These are phyloP conservation scores for Macrophomina phaseolina DNA, from an alignment of 2,329 filamentous ascomycete genomes.

Conservation along the genomic window DNA sequence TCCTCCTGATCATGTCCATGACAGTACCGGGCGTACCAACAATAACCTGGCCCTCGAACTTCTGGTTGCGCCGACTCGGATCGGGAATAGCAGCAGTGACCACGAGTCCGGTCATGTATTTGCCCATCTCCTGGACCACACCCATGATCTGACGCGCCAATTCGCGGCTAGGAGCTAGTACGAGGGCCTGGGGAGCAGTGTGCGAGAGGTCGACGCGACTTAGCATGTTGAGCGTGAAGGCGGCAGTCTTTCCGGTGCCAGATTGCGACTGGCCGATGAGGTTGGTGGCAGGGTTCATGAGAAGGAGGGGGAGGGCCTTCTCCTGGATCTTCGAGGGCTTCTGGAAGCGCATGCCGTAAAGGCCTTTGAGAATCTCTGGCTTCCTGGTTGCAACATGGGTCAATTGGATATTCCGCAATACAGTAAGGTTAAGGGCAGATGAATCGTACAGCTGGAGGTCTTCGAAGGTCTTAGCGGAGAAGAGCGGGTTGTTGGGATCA, in stretches of 20 bases:
- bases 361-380: conserved; percentile 69
- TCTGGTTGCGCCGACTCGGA: conserved; percentile 69
- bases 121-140: conserved; percentile 82
- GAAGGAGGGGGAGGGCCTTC: conserved; percentile 86
- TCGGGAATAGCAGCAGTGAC: conserved; percentile 86
- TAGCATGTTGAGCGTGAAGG: conserved; percentile 91
- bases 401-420: conserved; percentile 6
- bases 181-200: conserved; percentile 80
- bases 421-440: not conserved
- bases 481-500: conserved; percentile 85
- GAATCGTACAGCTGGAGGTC: conserved; percentile 80
- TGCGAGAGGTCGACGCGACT: conserved; percentile 79
- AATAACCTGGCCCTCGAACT: conserved; percentile 77
- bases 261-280: conserved; percentile 99
- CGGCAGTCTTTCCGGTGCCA: conserved; percentile 96
- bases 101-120: conserved; percentile 76
- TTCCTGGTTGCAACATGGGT: conserved; percentile 29
- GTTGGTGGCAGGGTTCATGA: conserved; percentile 84
- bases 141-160: conserved; percentile 91
- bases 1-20: conserved; percentile 80
- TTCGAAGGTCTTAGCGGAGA: conserved; percentile 82
- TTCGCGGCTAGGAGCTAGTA: conserved; percentile 91
- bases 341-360: conserved; percentile 82
- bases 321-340: conserved; percentile 99
- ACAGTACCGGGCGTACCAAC: conserved; percentile 95